Conservation (phyloP, 331 rosid genomes). For the Pyracantha coccinea region DNA sequence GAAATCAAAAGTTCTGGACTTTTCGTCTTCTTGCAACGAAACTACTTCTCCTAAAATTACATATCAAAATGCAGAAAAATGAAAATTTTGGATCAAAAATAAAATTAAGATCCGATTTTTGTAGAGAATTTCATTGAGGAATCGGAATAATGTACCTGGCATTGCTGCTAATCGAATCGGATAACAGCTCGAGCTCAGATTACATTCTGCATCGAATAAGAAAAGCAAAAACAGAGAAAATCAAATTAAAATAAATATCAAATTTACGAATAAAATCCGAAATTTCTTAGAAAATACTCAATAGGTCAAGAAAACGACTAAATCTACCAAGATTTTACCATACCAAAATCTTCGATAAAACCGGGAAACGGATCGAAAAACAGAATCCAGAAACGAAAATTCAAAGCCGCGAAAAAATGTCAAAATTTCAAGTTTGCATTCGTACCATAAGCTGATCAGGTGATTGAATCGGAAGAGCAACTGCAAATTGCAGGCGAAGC, state of each 20-base stretch:
- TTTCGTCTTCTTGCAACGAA: constrained; percentile 52
- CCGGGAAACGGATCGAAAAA: constrained; percentile 12
- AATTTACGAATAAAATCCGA: neutral
- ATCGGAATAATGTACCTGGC: constrained; percentile 47
- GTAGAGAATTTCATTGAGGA: neutral
- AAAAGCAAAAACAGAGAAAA: constrained; percentile 12
- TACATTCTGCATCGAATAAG: constrained; percentile 37
- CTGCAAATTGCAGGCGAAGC: neutral
- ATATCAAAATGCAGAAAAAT: constrained; percentile 1
- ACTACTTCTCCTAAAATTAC: constrained; percentile 39
- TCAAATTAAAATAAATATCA: neutral
- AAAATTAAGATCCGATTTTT: neutral
- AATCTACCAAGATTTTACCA: constrained; percentile 1
- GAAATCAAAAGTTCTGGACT: constrained; percentile 38
- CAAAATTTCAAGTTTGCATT: neutral
- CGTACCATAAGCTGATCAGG: constrained; percentile 8
- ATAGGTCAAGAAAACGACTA: constrained; percentile 9
- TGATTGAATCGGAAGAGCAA: neutral
- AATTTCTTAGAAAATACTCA: neutral
- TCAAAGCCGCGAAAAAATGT: constrained; percentile 6
- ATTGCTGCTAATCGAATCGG: constrained; percentile 28
- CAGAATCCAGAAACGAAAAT: constrained; percentile 2
- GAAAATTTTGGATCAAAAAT: neutral
- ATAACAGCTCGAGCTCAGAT: constrained; percentile 14
- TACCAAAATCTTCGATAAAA: neutral